Percentiles rank a stretch among this genome's conserved stretches.
These are phyloP conservation scores for Rossbeevera mucosa DNA, from an alignment of 768 basidiomycete species.

Conservation along the genomic window DNA sequence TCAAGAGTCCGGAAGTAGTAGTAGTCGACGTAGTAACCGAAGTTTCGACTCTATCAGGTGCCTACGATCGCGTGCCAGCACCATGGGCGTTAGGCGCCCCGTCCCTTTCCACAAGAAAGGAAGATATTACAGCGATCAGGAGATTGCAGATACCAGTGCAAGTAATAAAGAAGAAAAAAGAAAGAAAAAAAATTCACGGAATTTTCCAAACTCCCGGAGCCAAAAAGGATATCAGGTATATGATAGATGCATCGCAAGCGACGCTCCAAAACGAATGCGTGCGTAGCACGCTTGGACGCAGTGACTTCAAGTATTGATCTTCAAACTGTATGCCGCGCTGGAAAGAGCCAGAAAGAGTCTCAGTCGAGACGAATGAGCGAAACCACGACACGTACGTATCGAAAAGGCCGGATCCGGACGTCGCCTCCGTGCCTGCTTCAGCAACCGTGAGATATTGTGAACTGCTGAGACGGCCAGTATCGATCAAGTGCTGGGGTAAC, in stretches of 20 bases:
- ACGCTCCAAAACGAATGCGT: background rate
- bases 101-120: background rate
- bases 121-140: background rate
- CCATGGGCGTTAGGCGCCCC: background rate
- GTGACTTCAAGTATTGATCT: constrained; percentile 34
- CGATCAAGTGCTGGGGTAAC: constrained; percentile 47
- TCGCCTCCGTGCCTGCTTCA: constrained; percentile 63
- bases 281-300: background rate
- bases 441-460: constrained; percentile 56
- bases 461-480: constrained; percentile 39
- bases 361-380: background rate
- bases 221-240: background rate
- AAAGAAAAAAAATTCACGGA: too few relatives aligned
- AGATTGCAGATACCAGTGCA: background rate
- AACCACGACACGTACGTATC: constrained; percentile 40
- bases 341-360: background rate
- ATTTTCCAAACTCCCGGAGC: background rate
- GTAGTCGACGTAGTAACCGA: background rate
- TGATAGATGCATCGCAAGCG: background rate
- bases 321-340: constrained; percentile 44
- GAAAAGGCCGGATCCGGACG: constrained; percentile 50
- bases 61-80: background rate
- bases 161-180: background rate
- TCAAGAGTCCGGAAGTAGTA: background rate
- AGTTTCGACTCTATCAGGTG: background rate